Evolutionary conservation across 805 yeast species (phyloP).

Genomic region (Lachancea cidri): DNA sequence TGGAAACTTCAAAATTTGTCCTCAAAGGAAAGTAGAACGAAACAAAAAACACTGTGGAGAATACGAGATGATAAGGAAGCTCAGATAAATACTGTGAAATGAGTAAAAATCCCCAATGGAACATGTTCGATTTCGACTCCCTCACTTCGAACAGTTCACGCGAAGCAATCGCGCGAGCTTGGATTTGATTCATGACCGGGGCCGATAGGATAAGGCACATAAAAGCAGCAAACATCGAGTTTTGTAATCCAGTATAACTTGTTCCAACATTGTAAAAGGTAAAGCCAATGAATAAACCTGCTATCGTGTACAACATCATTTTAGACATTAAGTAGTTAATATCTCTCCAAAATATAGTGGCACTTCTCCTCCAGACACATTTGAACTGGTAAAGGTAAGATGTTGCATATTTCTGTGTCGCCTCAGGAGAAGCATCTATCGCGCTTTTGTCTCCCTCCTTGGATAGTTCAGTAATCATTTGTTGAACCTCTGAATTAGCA

Average conservation of each 20-base stretch:
- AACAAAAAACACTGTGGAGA: conserved; percentile 60
- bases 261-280: conserved; percentile 64
- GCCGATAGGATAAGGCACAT: conserved; percentile 57
- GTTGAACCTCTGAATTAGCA: conserved; percentile 53
- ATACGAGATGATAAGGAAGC: conserved; percentile 55
- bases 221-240: conserved; percentile 74
- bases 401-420: conserved; percentile 43
- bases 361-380: conserved; percentile 48
- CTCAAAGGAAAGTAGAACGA: conserved; percentile 72
- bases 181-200: conserved; percentile 55
- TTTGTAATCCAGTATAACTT: conserved; percentile 67
- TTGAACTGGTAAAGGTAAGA: conserved; percentile 37
- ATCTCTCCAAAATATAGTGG: conserved; percentile 65
- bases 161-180: conserved; percentile 57
- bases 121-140: conserved; percentile 69
- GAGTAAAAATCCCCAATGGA: conserved; percentile 60
- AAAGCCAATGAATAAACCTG: conserved; percentile 68
- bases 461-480: conserved; percentile 57
- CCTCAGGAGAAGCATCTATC: conserved; percentile 29
- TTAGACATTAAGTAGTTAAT: conserved; percentile 60
- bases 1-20: conserved; percentile 54
- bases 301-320: conserved; percentile 45
- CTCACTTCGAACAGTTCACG: conserved; percentile 67
- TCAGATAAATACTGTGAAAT: conserved; percentile 60
- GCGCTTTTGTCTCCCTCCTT: too few species aligned